Evolutionary conservation across 2,329 filamentous ascomycete species (phyloP).

Genomic region (Fusarium sp.): DNA sequence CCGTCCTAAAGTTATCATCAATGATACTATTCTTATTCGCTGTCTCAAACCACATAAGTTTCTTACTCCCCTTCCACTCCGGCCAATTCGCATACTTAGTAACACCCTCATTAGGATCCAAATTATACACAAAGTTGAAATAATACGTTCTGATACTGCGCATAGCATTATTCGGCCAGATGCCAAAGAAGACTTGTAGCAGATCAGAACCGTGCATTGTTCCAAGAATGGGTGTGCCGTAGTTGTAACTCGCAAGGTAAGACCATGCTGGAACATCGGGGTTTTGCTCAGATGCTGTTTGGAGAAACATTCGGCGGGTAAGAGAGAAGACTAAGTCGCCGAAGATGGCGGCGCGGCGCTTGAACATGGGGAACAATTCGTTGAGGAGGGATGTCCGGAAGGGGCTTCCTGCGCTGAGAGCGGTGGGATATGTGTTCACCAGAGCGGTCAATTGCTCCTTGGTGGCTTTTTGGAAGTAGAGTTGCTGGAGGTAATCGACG

Average conservation of each 20-base stretch:
- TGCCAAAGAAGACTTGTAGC: slow-evolving; percentile 74
- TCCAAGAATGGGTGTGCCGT: slow-evolving; percentile 77
- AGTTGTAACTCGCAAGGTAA: slow-evolving; percentile 79
- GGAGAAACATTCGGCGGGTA: slow-evolving; percentile 73
- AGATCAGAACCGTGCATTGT: slow-evolving; percentile 81
- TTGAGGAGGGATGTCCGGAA: slow-evolving; percentile 78
- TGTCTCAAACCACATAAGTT: slow-evolving; percentile 63
- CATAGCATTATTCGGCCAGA: slow-evolving; percentile 71
- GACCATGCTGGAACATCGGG: slow-evolving; percentile 77
- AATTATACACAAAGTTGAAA: slow-evolving; percentile 75
- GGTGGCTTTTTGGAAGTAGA: slow-evolving; percentile 71
- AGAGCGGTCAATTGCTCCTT: slow-evolving; percentile 63
- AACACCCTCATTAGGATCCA: slow-evolving; percentile 73
- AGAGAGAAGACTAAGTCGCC: slow-evolving; percentile 83
- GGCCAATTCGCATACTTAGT: slow-evolving; percentile 56
- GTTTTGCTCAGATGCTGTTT: slow-evolving; percentile 56
- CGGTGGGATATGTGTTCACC: slow-evolving; percentile 71
- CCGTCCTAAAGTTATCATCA: slow-evolving; percentile 54
- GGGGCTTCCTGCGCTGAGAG: slow-evolving; percentile 71
- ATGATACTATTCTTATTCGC: slow-evolving; percentile 47
- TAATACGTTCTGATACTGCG: slow-evolving; percentile 75
- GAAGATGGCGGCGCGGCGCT: slow-evolving; percentile 78
- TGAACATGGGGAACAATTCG: slow-evolving; percentile 80
- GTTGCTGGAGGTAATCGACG: slow-evolving; percentile 68
- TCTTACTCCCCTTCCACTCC: slow-evolving; percentile 55